These are phyloP conservation scores for Fusarium begoniae DNA, from an alignment of 2,329 filamentous ascomycete species.

Conservation along the genomic window DNA sequence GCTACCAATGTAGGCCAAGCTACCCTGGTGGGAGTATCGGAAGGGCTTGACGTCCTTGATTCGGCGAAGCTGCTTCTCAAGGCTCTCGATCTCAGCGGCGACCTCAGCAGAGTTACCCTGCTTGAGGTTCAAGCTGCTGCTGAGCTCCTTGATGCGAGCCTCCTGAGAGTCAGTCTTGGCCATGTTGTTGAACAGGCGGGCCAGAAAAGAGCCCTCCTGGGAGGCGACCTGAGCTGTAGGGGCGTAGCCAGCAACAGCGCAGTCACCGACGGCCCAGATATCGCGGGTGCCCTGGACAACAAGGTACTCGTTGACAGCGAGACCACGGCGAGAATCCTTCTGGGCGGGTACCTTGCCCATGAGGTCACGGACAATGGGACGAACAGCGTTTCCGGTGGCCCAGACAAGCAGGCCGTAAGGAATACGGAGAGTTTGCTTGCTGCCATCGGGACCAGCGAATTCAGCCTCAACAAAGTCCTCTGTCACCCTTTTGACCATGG, in stretches of 20 bases:
- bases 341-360: slow-evolving; percentile 93
- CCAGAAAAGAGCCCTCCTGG: slow-evolving; percentile 95
- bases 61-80: slow-evolving; percentile 86
- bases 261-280: slow-evolving; percentile 98
- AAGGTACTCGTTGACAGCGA: slow-evolving; percentile 98
- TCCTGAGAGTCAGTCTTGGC: slow-evolving; percentile 91
- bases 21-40: slow-evolving; percentile 98
- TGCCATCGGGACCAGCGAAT: slow-evolving; percentile 80
- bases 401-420: slow-evolving; percentile 97
- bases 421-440: slow-evolving; percentile 82
- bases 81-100: slow-evolving; percentile 79
- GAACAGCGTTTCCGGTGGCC: slow-evolving; percentile 96
- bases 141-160: slow-evolving; percentile 75
- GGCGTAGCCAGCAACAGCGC: slow-evolving; percentile 95
- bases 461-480: slow-evolving; percentile 94
- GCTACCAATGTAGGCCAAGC: slow-evolving; percentile 95
- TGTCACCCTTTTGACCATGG: slow-evolving; percentile 97
- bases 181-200: slow-evolving; percentile 98
- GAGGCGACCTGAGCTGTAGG: slow-evolving; percentile 96
- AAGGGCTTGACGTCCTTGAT: slow-evolving; percentile 97
- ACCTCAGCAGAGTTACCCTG: slow-evolving; percentile 73
- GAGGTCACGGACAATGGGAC: slow-evolving; percentile 88
- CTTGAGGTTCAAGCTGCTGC: slow-evolving; percentile 67
- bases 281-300: slow-evolving; percentile 97
- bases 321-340: slow-evolving; percentile 91